Evolutionary conservation across 495 filamentous ascomycete genomes (phyloP).

Genomic region (Chaetomidium leptoderma): DNA sequence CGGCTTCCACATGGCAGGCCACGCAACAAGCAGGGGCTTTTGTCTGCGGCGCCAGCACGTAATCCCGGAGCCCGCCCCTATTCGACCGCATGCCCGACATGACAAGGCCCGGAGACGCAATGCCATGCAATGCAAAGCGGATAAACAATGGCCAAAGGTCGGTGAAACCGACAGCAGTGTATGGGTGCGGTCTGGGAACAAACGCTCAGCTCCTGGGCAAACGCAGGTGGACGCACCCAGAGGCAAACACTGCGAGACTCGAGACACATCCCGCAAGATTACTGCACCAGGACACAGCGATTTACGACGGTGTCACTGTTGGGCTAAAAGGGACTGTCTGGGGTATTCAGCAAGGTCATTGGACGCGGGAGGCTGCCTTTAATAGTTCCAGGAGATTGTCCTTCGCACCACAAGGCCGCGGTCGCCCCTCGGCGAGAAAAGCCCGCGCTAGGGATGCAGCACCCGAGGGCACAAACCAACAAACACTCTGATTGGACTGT

Average conservation of each 20-base stretch:
- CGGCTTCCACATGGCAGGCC: conserved; percentile 16
- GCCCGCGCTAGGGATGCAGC: background rate
- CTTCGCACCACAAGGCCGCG: background rate
- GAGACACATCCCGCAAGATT: background rate
- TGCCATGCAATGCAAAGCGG: conserved; percentile 9
- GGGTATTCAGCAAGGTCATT: conserved; percentile 16
- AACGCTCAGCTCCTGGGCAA: background rate
- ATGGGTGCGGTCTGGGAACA: background rate
- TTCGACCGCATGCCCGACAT: background rate
- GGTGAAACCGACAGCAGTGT: background rate
- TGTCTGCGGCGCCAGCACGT: background rate
- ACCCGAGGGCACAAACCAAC: conserved; percentile 5
- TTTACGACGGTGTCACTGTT: conserved; percentile 12
- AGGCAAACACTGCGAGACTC: conserved; percentile 3
- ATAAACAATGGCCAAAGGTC: background rate
- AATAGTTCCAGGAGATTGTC: background rate
- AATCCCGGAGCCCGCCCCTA: too few relatives aligned
- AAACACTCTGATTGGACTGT: conserved; percentile 1
- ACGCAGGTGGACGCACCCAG: background rate
- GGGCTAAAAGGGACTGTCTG: conserved; percentile 11
- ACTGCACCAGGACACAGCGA: background rate
- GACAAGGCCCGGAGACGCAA: background rate
- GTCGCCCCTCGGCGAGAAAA: background rate
- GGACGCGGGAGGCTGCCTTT: conserved; percentile 6
- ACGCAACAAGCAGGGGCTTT: background rate